Base-by-base conservation (phyloP, 352 stramenopile genomes). In the Pythium brassicae region DNA sequence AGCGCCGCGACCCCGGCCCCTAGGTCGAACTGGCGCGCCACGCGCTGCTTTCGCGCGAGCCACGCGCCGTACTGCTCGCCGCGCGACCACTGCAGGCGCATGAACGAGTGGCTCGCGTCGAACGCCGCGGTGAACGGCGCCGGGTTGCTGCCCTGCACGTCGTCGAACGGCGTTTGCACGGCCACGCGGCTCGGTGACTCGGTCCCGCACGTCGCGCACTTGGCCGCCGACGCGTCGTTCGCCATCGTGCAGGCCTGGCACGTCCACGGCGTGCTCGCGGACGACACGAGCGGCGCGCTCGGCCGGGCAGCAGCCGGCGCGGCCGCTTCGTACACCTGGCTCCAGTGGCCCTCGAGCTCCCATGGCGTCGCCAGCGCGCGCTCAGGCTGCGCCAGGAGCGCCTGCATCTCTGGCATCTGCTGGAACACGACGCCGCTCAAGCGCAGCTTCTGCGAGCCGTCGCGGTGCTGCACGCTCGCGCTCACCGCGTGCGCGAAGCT, bases 21-120 rank as follows among this genome's bases (percentile, higher is more conserved):
- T 17, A 90, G 49, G 37, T 86, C 65, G 45, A 87, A 89, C 32
- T 15, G 34, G 26, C 25, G 53, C 32, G 62, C 48, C 5, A 74
- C 39, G 14, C 27, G 32, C 52, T 84, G 59, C 65, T 76, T 73
- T 23, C 63, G 69, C 3, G 86, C 86, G 19, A 95, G 56, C 86
- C 86, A 95, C 3, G 90, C 77, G 29, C 86, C 86, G 37, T 86
- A 74, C 48, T 94, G 78, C 39, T 95, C 86, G 0, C 86, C 86
- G 25, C 86, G 79, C 22, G 82, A 91, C 86, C 86, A 95, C 34
- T 62, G 74, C 44, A 95, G 64, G 11, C 82, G 70, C 82, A 94
- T 87, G 59, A 95, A 92, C 3, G 71, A 81, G 47, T 78, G 65
- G 40, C 59, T 80, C 45, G 68, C 59, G 48, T 83, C 68, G 27